Evolutionary conservation across 2,329 filamentous ascomycete species (phyloP), one percentile per base, ranked within the genome.

Genomic region (Coniochaeta prunicola): DNA sequence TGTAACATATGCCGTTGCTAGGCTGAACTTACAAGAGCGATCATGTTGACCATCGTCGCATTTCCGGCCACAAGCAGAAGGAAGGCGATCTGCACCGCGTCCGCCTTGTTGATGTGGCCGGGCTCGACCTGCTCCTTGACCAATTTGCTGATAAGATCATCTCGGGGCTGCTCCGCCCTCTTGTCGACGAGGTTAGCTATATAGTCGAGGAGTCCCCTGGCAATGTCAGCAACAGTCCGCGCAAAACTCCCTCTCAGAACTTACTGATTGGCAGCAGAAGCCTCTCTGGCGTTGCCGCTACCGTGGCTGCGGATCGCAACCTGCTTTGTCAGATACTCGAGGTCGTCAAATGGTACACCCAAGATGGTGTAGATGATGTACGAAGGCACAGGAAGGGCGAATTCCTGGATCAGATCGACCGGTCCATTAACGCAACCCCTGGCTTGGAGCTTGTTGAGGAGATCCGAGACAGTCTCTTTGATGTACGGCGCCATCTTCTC

Each of bases 21-120:
- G 19, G 53, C 2, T 8, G 30, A 8, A 33, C 54, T 42, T 59
- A 75, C 76, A 33, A 80, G 68, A 1, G 73, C 70, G 59, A 80
- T 80, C 74, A 78, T 80, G 64, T 75, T 80, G 4, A 80, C 74
- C 74, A 80, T 77, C 0, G 79, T 80, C 0, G 78, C 79, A 38
- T 81, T 82, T 2, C 78, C 78, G 0, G 79, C 78, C 1, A 80
- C 77, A 1, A 81, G 72, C 5, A 80, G 68, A 8, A 81, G 66
- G 64, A 81, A 80, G 0, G 78, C 76, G 53, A 80, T 77, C 59
- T 79, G 76, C 1, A 80, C 69, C 1, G 73, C 72, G 40, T 78
- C 76, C 0, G 71, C 67, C 61, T 72, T 76, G 1, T 69, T 67
- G 15, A 77, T 71, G 33, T 72, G 68, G 0, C 75, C 75, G 1